Percentiles rank a stretch among this genome's conserved stretches.
Evolutionary conservation across 306 rosid genomes (phyloP).

Genomic region (Canavalia gladiata): DNA sequence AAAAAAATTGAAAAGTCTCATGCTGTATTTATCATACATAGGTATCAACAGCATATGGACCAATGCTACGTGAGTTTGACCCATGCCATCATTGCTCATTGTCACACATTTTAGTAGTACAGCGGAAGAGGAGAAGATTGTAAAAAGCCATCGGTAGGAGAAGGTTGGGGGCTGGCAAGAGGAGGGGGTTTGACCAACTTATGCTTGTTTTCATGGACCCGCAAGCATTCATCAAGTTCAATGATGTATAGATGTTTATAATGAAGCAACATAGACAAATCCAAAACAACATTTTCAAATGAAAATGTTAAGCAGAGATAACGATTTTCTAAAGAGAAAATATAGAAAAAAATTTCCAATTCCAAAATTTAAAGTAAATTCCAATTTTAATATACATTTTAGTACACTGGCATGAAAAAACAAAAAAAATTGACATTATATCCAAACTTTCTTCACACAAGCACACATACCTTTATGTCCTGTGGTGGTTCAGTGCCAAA

Average conservation of each 20-base stretch:
- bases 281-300: not conserved
- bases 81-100: not conserved
- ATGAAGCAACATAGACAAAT: not conserved
- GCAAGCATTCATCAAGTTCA: not conserved
- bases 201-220: not conserved
- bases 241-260: slow-evolving; percentile 4
- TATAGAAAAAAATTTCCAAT: not conserved
- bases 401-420: not conserved
- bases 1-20: not conserved
- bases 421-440: slow-evolving; percentile 13
- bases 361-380: not conserved
- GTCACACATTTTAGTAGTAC: slow-evolving; percentile 5
- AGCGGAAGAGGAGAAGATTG: not conserved
- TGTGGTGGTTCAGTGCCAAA: slow-evolving; percentile 67
- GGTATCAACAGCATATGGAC: slow-evolving; percentile 30
- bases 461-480: slow-evolving; percentile 70
- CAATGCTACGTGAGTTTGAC: not conserved
- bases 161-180: not conserved
- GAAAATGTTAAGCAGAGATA: slow-evolving; percentile 4
- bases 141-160: not conserved
- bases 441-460: slow-evolving; percentile 43
- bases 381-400: slow-evolving; percentile 59
- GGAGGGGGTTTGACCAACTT: not conserved
- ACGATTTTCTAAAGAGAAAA: slow-evolving; percentile 13
- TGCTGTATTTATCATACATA: not conserved